Conservation (phyloP, 192 early-diverging fungal species). For the Backusella tuberculispora region DNA sequence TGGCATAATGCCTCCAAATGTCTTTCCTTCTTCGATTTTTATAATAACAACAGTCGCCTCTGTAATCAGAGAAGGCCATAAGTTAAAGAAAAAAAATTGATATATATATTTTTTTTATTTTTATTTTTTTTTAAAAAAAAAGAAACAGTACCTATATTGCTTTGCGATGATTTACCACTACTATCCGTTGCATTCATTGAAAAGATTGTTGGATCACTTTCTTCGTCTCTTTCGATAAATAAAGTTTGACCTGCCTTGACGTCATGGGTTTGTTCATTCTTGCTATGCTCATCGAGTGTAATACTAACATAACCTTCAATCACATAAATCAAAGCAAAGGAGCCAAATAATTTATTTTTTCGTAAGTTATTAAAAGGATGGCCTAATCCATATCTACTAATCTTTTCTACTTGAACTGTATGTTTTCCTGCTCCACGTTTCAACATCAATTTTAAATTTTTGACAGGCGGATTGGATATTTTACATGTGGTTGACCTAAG, state of each 20-base stretch:
- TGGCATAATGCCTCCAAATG: background rate
- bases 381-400: conserved; percentile 14
- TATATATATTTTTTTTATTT: background rate
- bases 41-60: conserved; percentile 27
- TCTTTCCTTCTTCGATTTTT: conserved; percentile 21
- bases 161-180: background rate
- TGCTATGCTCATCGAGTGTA: conserved; percentile 27
- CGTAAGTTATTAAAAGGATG: background rate
- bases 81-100: background rate
- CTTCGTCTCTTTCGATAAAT: conserved; percentile 57
- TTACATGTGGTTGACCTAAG: conserved; percentile 36
- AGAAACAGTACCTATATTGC: conserved; percentile 12
- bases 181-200: background rate
- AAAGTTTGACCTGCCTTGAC: conserved; percentile 51
- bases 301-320: conserved; percentile 46
- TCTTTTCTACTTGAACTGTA: conserved; percentile 20
- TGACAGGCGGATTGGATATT: conserved; percentile 25
- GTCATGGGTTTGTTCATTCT: conserved; percentile 19
- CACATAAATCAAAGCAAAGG: conserved; percentile 61
- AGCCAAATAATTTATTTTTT: conserved; percentile 53
- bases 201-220: conserved; percentile 42
- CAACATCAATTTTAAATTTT: conserved; percentile 26
- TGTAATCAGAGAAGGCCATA: background rate
- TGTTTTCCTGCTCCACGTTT: conserved; percentile 23
- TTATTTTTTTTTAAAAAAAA: conserved; percentile 2